Conservation (phyloP, 176 grass and related monocot species). For the Oryza nivara region DNA sequence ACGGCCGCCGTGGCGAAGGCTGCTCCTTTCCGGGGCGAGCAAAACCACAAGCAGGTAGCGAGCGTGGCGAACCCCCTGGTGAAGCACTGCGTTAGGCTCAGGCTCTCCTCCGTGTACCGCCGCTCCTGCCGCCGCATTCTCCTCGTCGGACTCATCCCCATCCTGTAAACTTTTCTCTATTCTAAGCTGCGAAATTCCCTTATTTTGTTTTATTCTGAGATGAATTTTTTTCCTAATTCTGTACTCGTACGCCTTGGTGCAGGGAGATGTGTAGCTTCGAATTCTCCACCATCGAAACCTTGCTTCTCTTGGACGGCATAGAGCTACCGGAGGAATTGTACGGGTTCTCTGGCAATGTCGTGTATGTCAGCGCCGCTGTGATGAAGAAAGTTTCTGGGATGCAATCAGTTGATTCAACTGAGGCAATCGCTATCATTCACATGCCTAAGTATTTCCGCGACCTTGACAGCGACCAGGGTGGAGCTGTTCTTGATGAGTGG, state of each 20-base stretch:
- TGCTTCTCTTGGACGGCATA: constrained; percentile 66
- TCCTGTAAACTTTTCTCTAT: constrained; percentile 51
- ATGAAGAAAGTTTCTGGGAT: constrained; percentile 95
- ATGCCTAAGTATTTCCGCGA: constrained; percentile 69
- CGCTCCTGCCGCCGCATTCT: constrained; percentile 55
- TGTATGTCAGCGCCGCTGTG: constrained; percentile 59
- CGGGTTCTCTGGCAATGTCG: constrained; percentile 40
- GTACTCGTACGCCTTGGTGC: not conserved
- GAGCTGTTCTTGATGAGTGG: constrained; percentile 36
- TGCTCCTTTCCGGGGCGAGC: constrained; percentile 14
- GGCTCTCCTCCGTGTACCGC: constrained; percentile 74
- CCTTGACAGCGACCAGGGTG: constrained; percentile 26
- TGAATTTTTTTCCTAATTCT: not conserved
- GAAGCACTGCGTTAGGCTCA: constrained; percentile 95
- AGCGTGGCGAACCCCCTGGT: constrained; percentile 86
- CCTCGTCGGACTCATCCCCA: constrained; percentile 75
- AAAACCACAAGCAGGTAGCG: constrained; percentile 66
- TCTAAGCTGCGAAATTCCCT: not conserved
- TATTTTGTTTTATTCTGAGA: not conserved
- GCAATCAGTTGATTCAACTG: constrained; percentile 73
- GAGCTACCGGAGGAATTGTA: constrained; percentile 45
- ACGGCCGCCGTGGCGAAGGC: not conserved
- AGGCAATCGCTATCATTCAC: constrained; percentile 85
- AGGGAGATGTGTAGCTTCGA: constrained; percentile 75
- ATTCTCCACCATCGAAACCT: constrained; percentile 46